Percentiles rank a stretch among this genome's conserved stretches.
Evolutionary conservation across 2,329 filamentous ascomycete genomes (phyloP).

Genomic region (Fusarium pilosicola): DNA sequence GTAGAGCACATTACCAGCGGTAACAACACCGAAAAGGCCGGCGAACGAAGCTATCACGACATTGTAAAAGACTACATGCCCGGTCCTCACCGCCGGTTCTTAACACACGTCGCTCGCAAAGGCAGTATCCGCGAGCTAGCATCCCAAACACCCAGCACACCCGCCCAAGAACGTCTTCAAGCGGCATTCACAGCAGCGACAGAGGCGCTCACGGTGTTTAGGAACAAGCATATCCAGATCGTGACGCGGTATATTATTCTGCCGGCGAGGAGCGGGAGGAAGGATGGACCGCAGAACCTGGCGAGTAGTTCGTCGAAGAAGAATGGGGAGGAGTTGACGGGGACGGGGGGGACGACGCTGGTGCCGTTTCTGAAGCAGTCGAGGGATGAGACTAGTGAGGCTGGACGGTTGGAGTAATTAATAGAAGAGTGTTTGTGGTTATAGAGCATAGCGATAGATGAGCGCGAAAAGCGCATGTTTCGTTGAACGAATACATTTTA

Average conservation of each 20-base stretch:
- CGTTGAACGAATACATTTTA: background rate
- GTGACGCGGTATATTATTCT: slow-evolving; percentile 91
- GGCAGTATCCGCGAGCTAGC: slow-evolving; percentile 80
- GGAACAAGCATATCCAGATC: slow-evolving; percentile 89
- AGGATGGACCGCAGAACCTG: slow-evolving; percentile 51
- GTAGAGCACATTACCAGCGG: slow-evolving; percentile 73
- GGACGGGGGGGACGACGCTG: slow-evolving; percentile 87
- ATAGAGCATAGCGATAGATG: slow-evolving; percentile 18
- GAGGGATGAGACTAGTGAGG: slow-evolving; percentile 77
- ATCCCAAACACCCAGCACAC: slow-evolving; percentile 61
- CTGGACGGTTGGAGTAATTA: slow-evolving; percentile 46
- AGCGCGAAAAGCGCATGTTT: background rate
- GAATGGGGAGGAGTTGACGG: slow-evolving; percentile 67
- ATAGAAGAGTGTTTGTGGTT: background rate
- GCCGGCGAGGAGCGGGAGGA: slow-evolving; percentile 64
- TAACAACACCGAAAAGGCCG: slow-evolving; percentile 38
- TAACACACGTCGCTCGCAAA: slow-evolving; percentile 74
- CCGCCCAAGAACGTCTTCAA: slow-evolving; percentile 57
- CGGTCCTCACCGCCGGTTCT: slow-evolving; percentile 80
- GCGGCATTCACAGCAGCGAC: slow-evolving; percentile 75
- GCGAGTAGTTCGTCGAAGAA: slow-evolving; percentile 56
- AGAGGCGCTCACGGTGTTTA: slow-evolving; percentile 77
- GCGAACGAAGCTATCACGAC: slow-evolving; percentile 57
- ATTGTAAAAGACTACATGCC: slow-evolving; percentile 94
- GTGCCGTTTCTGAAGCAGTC: slow-evolving; percentile 92